Percentiles rank a stretch among this genome's conserved stretches.
phyloP scores from a whole-genome alignment of 306 rosid genomes.

The Casuarina equisetifolia region DNA sequence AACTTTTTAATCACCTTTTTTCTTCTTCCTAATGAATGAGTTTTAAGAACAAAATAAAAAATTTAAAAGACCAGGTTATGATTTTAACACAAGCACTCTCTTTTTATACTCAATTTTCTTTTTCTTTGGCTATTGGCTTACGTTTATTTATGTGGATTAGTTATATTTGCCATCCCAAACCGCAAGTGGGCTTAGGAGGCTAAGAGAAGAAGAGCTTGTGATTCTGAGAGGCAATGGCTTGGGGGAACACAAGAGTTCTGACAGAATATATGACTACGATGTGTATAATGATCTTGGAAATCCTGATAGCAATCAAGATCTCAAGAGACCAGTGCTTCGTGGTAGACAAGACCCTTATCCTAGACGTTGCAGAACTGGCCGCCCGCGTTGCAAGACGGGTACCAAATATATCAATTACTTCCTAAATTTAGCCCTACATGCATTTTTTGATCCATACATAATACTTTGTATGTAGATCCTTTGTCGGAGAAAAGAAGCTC shows the following conservation, averaged over 20 bases:
- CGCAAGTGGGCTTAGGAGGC: slow-evolving; percentile 54
- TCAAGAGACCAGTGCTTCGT: slow-evolving; percentile 58
- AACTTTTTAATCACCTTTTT: too few species aligned
- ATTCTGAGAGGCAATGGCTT: slow-evolving; percentile 49
- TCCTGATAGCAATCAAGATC: slow-evolving; percentile 26
- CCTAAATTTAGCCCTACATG: not conserved
- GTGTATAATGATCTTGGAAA: slow-evolving; percentile 72
- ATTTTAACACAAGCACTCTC: too few species aligned
- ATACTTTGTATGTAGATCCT: slow-evolving; percentile 31
- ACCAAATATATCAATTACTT: not conserved
- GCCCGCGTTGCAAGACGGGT: slow-evolving; percentile 41
- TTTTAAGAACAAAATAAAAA: too few species aligned
- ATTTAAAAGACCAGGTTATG: too few species aligned
- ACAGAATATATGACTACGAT: slow-evolving; percentile 67
- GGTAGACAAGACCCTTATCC: slow-evolving; percentile 60
- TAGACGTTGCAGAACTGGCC: slow-evolving; percentile 73
- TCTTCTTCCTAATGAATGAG: too few species aligned
- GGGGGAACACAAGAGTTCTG: slow-evolving; percentile 47
- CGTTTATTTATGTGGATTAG: slow-evolving; percentile 25
- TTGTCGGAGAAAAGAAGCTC: slow-evolving; percentile 46
- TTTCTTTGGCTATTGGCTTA: too few species aligned
- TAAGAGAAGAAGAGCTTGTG: slow-evolving; percentile 46
- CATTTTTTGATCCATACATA: not conserved
- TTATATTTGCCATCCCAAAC: slow-evolving; percentile 64
- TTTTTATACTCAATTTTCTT: too few species aligned